phyloP scores from a whole-genome alignment of 345 rosid species.

The Murraya paniculata region DNA sequence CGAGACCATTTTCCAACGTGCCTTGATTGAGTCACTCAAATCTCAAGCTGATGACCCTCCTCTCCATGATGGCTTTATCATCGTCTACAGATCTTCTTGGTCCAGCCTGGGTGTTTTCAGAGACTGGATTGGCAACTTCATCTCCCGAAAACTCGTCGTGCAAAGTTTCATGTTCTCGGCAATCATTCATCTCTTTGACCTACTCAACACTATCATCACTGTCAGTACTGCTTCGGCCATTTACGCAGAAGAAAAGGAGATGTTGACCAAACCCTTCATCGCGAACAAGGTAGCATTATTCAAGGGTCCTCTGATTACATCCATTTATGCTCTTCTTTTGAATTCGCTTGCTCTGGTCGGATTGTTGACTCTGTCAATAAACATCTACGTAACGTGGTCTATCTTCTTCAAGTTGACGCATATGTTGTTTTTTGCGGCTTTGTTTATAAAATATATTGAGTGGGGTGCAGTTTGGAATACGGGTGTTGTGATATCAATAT shows the following conservation, averaged over 20 bases:
- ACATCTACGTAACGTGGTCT: background rate
- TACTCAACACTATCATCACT: slow-evolving; percentile 28
- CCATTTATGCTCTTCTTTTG: slow-evolving; percentile 27
- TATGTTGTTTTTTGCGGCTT: background rate
- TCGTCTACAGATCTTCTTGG: background rate
- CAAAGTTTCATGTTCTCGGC: background rate
- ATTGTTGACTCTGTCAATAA: background rate
- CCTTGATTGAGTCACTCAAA: slow-evolving; percentile 11
- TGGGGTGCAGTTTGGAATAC: slow-evolving; percentile 42
- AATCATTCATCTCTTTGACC: slow-evolving; percentile 27
- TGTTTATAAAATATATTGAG: slow-evolving; percentile 22
- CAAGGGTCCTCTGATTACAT: slow-evolving; percentile 43
- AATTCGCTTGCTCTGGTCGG: slow-evolving; percentile 3
- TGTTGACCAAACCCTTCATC: slow-evolving; percentile 7
- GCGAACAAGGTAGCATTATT: slow-evolving; percentile 15
- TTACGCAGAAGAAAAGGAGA: slow-evolving; percentile 17
- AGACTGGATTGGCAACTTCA: background rate
- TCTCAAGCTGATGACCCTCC: background rate
- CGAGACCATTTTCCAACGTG: slow-evolving; percentile 23
- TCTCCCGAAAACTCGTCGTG: background rate
- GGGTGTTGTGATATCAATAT: slow-evolving; percentile 29
- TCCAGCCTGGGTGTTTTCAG: slow-evolving; percentile 9
- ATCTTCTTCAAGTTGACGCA: background rate
- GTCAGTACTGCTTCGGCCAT: slow-evolving; percentile 26
- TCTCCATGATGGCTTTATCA: background rate